Evolutionary conservation across 179 eudicot genomes (phyloP).

Genomic region (Heliamphora pulchella): DNA sequence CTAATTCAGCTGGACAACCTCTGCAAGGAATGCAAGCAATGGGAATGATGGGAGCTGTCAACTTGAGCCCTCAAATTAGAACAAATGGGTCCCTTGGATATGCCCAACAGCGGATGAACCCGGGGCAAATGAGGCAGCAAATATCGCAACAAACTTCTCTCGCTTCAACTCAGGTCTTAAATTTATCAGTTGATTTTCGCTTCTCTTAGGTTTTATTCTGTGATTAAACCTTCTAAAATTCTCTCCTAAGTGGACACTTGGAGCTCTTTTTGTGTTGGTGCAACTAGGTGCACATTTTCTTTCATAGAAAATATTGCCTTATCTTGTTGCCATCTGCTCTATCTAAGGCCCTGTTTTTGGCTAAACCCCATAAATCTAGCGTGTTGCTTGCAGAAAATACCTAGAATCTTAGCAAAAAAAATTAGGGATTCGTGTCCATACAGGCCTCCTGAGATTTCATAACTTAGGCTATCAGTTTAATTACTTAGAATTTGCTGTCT

Average conservation of each 20-base stretch:
- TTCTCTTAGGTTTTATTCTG: slow-evolving; percentile 1
- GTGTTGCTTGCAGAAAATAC: neutral
- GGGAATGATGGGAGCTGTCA: slow-evolving; percentile 53
- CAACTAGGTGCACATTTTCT: neutral
- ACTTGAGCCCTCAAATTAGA: slow-evolving; percentile 55
- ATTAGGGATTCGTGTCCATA: neutral
- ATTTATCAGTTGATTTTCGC: neutral
- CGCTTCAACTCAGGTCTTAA: slow-evolving; percentile 50
- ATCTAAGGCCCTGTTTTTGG: neutral
- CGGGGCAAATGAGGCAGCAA: slow-evolving; percentile 52
- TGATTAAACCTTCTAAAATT: neutral
- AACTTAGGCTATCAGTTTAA: neutral
- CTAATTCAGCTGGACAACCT: slow-evolving; percentile 54
- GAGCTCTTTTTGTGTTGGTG: neutral
- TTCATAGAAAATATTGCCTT: neutral
- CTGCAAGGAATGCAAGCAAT: slow-evolving; percentile 63
- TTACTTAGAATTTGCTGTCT: neutral
- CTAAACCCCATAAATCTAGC: neutral
- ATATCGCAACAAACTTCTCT: slow-evolving; percentile 54
- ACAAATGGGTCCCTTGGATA: slow-evolving; percentile 52
- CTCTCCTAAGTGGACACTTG: neutral
- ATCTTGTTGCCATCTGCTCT: no score
- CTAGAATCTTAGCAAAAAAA: neutral
- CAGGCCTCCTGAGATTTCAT: neutral
- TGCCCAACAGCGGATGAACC: slow-evolving; percentile 58